Percentiles rank a stretch among this genome's conserved stretches.
phyloP scores from a whole-genome alignment of 2,329 filamentous ascomycete species.

The Fusarium secorum region DNA sequence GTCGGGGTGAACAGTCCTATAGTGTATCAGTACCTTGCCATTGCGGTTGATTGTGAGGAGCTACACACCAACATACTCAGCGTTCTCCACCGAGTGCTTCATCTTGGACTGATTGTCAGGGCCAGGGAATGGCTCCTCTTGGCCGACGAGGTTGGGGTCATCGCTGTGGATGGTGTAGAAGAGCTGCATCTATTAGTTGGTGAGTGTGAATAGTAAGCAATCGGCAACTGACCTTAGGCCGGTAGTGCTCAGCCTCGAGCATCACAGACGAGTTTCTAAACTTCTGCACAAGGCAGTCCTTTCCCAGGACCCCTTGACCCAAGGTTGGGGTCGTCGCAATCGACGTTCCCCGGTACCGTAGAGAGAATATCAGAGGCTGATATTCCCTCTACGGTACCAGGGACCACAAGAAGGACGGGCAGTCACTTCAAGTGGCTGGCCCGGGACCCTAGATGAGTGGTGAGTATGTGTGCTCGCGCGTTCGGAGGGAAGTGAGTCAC shows the following conservation, averaged over 20 bases:
- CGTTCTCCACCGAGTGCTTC: constrained; percentile 86
- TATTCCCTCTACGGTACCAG: not conserved
- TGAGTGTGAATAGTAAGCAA: not conserved
- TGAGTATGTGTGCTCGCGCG: not conserved
- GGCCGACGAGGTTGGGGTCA: constrained; percentile 63
- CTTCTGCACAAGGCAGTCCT: constrained; percentile 89
- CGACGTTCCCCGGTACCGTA: not conserved
- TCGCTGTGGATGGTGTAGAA: constrained; percentile 61
- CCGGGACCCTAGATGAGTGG: not conserved
- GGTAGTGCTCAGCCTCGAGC: constrained; percentile 81
- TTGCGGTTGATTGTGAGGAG: not conserved
- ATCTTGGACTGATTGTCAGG: constrained; percentile 89
- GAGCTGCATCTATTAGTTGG: constrained; percentile 49
- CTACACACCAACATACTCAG: constrained; percentile 77
- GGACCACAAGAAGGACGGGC: not conserved
- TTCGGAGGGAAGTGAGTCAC: not conserved
- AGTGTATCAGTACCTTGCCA: not conserved
- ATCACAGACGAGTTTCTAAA: constrained; percentile 98
- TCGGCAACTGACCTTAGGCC: constrained; percentile 73
- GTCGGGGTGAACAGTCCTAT: constrained; percentile 82
- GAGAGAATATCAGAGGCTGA: no score
- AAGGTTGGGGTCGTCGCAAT: not conserved
- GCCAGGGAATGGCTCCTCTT: constrained; percentile 77
- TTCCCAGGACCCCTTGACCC: constrained; percentile 80
- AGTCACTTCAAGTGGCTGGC: not conserved